Percentiles rank a stretch among this genome's conserved stretches.
Conservation (phyloP, 2,329 filamentous ascomycete species). For the Colletotrichum tropicale region DNA sequence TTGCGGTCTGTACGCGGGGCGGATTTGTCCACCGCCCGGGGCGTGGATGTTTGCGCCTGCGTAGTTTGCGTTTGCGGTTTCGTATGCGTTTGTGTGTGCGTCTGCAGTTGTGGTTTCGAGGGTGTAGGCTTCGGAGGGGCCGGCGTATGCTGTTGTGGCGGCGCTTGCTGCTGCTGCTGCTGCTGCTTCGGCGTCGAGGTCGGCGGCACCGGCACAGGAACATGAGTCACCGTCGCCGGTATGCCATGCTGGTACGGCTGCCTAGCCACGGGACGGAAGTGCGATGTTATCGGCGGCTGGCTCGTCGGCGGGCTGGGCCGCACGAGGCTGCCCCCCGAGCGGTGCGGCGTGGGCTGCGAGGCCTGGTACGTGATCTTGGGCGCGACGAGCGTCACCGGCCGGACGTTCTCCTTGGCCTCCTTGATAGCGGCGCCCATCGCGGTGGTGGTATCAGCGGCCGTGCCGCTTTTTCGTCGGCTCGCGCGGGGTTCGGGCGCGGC, state of each 20-base stretch:
- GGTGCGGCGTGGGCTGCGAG: conserved; percentile 31
- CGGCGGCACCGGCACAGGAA: conserved; percentile 5
- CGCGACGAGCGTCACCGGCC: conserved; percentile 39
- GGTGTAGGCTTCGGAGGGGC: conserved; percentile 14
- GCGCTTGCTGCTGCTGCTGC: conserved; percentile 17
- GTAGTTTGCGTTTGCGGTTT: background rate
- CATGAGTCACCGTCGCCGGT: background rate
- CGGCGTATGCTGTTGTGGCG: background rate
- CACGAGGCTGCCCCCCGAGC: conserved; percentile 16
- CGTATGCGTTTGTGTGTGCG: conserved; percentile 21
- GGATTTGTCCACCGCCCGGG: conserved; percentile 28
- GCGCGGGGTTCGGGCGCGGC: background rate
- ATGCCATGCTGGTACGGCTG: background rate
- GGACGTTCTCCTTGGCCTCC: conserved; percentile 27
- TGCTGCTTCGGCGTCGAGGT: conserved; percentile 24
- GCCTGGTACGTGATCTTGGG: conserved; percentile 47
- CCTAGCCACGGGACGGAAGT: conserved; percentile 6
- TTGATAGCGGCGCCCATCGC: background rate
- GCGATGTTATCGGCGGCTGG: conserved; percentile 21
- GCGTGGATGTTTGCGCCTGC: conserved; percentile 13
- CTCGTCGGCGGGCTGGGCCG: conserved; percentile 21
- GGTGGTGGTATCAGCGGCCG: background rate
- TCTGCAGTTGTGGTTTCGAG: conserved; percentile 19
- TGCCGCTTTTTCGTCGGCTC: conserved; percentile 7
- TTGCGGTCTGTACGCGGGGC: conserved; percentile 68